A percentile compares a stretch with the other conserved stretches of the same genome.
These are phyloP conservation scores for Trametes cingulata DNA, from an alignment of 768 basidiomycete genomes.

Conservation along the genomic window DNA sequence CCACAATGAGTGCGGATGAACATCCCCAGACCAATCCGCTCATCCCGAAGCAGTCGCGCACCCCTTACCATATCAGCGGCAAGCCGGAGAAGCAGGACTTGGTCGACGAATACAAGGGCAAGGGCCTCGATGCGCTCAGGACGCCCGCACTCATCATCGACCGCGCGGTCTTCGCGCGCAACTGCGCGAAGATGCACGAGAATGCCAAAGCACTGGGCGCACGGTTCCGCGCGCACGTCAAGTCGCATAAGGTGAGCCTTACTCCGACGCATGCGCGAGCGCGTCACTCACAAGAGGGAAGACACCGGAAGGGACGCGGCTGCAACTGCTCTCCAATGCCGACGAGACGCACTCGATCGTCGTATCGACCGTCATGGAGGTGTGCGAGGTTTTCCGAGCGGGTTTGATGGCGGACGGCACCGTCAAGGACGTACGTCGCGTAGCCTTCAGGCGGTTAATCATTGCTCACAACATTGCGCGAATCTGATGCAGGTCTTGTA, in stretches of 20 bases:
- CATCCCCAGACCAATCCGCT: slow-evolving; percentile 22
- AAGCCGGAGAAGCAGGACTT: slow-evolving; percentile 52
- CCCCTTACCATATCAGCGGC: slow-evolving; percentile 41
- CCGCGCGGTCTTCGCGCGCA: slow-evolving; percentile 65
- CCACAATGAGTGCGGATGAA: slow-evolving; percentile 20
- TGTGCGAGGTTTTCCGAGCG: slow-evolving; percentile 67
- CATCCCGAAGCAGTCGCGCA: slow-evolving; percentile 45
- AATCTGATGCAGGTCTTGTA: slow-evolving; percentile 66
- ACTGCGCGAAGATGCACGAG: slow-evolving; percentile 73
- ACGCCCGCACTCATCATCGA: slow-evolving; percentile 83
- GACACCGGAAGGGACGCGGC: slow-evolving; percentile 73
- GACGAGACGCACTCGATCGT: slow-evolving; percentile 63
- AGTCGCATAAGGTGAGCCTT: slow-evolving; percentile 70
- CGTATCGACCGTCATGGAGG: slow-evolving; percentile 84
- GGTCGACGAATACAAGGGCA: slow-evolving; percentile 57
- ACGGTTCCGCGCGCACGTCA: slow-evolving; percentile 79
- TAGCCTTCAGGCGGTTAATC: neutral
- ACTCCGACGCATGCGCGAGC: neutral
- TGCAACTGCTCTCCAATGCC: slow-evolving; percentile 62
- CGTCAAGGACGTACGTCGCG: slow-evolving; percentile 69
- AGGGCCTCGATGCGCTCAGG: slow-evolving; percentile 54
- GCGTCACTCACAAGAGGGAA: slow-evolving; percentile 8
- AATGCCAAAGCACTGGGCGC: slow-evolving; percentile 68
- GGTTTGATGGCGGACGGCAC: slow-evolving; percentile 71
- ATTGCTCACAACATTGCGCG: neutral